Evolutionary conservation across 805 yeast species (phyloP).

Genomic region (Groenewaldozyma tartarivorans): DNA sequence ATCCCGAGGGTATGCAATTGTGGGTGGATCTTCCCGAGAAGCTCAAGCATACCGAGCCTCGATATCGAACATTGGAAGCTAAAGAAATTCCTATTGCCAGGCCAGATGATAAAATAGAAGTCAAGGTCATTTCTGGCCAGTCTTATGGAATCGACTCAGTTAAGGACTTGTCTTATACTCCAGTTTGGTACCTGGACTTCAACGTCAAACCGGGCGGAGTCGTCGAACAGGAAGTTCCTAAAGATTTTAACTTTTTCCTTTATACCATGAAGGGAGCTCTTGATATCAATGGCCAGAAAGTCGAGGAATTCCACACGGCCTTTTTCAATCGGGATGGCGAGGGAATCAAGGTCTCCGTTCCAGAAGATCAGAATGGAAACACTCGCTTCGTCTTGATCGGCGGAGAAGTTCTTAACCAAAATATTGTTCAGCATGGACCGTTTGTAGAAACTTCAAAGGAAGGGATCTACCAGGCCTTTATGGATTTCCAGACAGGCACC

Average conservation of each 20-base stretch:
- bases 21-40: conserved; percentile 76
- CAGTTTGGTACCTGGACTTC: conserved; percentile 64
- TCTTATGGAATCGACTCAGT: conserved; percentile 67
- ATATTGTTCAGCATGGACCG: conserved; percentile 81
- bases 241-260: conserved; percentile 56
- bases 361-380: conserved; percentile 32
- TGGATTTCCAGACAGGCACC: conserved; percentile 50
- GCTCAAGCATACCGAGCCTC: conserved; percentile 54
- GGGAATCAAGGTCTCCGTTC: conserved; percentile 42
- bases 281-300: conserved; percentile 30
- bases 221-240: conserved; percentile 50
- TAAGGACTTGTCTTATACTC: conserved; percentile 72
- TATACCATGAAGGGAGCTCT: conserved; percentile 58
- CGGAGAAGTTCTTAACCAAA: conserved; percentile 65
- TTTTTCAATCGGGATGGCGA: conserved; percentile 69
- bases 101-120: conserved; percentile 53
- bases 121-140: conserved; percentile 69
- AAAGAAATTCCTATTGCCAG: conserved; percentile 61
- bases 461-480: conserved; percentile 57
- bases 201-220: conserved; percentile 54
- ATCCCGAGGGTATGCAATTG: conserved; percentile 63
- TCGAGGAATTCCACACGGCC: conserved; percentile 41
- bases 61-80: conserved; percentile 64
- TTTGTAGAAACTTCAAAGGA: conserved; percentile 69
- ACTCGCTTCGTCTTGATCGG: conserved; percentile 67